These are phyloP conservation scores for Naematelia aurantialba DNA, from an alignment of 768 basidiomycete genomes.

Conservation along the genomic window DNA sequence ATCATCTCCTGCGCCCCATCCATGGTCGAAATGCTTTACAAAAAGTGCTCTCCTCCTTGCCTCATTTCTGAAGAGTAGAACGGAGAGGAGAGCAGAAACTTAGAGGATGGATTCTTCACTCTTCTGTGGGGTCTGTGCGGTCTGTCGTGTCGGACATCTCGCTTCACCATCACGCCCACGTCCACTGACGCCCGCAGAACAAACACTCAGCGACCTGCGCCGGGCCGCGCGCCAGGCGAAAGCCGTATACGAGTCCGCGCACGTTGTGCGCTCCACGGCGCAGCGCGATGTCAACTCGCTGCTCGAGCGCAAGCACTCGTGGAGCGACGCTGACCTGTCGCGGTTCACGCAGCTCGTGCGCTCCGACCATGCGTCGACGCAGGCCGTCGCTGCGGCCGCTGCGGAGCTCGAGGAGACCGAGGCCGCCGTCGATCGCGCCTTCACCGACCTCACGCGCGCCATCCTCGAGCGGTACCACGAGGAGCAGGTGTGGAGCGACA, in stretches of 20 bases:
- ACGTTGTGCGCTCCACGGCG: conserved; percentile 72
- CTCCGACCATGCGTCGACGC: conserved; percentile 81
- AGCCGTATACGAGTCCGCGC: conserved; percentile 68
- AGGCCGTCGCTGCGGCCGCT: conserved; percentile 71
- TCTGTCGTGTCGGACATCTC: background rate
- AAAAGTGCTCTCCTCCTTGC: too few relatives aligned
- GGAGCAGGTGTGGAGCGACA: conserved; percentile 99
- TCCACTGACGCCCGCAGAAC: too few relatives aligned
- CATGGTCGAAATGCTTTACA: too few relatives aligned
- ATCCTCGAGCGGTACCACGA: conserved; percentile 90
- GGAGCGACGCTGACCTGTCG: conserved; percentile 82
- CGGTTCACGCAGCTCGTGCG: conserved; percentile 86
- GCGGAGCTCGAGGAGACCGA: conserved; percentile 65
- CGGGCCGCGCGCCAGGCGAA: conserved; percentile 70
- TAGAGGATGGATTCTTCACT: too few relatives aligned
- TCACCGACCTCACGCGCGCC: conserved; percentile 74
- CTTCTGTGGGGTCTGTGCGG: background rate
- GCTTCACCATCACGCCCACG: too few relatives aligned
- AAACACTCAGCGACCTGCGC: conserved; percentile 52
- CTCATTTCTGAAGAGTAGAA: too few relatives aligned
- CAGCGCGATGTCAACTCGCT: conserved; percentile 96
- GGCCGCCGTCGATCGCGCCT: conserved; percentile 76
- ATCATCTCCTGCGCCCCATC: too few relatives aligned
- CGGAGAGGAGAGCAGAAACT: too few relatives aligned
- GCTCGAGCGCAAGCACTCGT: conserved; percentile 84